Evolutionary conservation across 2,329 filamentous ascomycete species (phyloP).

Genomic region (Scedosporium apiospermum): DNA sequence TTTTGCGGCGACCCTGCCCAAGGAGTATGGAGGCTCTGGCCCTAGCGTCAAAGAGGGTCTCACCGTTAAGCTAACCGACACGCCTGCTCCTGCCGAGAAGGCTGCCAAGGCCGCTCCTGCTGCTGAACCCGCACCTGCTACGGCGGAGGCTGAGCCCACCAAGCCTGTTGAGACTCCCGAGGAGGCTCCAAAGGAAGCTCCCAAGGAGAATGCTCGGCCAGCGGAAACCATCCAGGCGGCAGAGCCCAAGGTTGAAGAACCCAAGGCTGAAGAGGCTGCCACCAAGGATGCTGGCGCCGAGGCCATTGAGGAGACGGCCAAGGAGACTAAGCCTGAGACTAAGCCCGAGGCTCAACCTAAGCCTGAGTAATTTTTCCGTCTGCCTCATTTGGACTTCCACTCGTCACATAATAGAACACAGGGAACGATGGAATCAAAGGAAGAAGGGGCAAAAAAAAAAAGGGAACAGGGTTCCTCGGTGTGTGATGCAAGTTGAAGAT

Average conservation of each 20-base stretch:
- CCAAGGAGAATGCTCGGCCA: constrained; percentile 8
- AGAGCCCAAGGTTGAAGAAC: neutral
- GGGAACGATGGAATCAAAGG: too few relatives aligned
- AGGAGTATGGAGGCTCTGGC: constrained; percentile 70
- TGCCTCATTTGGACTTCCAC: too few relatives aligned
- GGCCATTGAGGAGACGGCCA: neutral
- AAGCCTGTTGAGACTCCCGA: constrained; percentile 4
- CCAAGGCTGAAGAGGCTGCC: neutral
- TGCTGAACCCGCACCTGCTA: constrained; percentile 4
- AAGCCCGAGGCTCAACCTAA: neutral
- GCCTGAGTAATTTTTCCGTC: neutral
- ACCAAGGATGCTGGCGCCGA: neutral
- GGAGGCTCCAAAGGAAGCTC: constrained; percentile 15
- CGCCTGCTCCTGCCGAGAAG: constrained; percentile 7
- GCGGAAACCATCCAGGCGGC: constrained; percentile 5
- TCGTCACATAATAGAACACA: too few relatives aligned
- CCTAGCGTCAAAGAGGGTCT: constrained; percentile 27
- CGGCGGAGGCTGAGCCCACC: constrained; percentile 4
- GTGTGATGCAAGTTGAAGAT: neutral
- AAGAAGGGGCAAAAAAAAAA: neutral
- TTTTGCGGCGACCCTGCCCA: constrained; percentile 58
- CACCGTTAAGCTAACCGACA: constrained; percentile 19
- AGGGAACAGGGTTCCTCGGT: neutral
- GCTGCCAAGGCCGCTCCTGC: constrained; percentile 7
- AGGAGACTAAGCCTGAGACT: neutral